Base-by-base conservation (phyloP, 805 yeast genomes). In the Ogataea sp. region DNA sequence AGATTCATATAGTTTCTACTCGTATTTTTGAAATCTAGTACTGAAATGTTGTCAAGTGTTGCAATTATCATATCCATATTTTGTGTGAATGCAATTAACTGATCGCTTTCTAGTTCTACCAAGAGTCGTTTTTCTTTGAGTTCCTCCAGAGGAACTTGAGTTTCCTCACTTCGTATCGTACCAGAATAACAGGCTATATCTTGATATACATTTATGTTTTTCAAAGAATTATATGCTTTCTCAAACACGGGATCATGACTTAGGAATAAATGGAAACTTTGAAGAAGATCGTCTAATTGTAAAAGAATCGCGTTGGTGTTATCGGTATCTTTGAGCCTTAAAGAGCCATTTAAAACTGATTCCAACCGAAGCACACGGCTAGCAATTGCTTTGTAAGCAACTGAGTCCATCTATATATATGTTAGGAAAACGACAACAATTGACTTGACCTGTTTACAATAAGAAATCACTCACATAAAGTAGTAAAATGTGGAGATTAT, bases 281-380 rank as follows among this genome's bases (percentile, higher is more conserved):
- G 16, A 16, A 28, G 6, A 9, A 40, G 41, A 6, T 21, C 26
- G 2, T 18, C 20, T 11, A 49, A 18, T 37, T 43, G 50, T 15
- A 36, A 38, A 10, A 11, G 9, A 5, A 39, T 4, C 3, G 43
- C 21, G 2, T 32, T 31, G 7, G 26, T 23, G 11, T 23, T 23
- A 23, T 23, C 15, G 30, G 14, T 44, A 43, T 16, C 28, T n/a
- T 4, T 28, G 14, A n/a, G 15, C 15, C 6, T n/a, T n/a, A 27
- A 27, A 27, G 35, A 17, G 13, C 44, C 50, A 11, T 32, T 39
- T n/a, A 43, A 34, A 3, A 29, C 32, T 8, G 44, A 35, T 37
- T 49, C 53, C 36, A 49, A 25, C 13, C 32, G 39, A 15, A 40
- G 18, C n/a, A 49, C 29, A 2, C 53, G 42, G 26, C 26, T 23